Evolutionary conservation across 2,329 filamentous ascomycete genomes (phyloP).

Genomic region (Stenocarpella maydis): DNA sequence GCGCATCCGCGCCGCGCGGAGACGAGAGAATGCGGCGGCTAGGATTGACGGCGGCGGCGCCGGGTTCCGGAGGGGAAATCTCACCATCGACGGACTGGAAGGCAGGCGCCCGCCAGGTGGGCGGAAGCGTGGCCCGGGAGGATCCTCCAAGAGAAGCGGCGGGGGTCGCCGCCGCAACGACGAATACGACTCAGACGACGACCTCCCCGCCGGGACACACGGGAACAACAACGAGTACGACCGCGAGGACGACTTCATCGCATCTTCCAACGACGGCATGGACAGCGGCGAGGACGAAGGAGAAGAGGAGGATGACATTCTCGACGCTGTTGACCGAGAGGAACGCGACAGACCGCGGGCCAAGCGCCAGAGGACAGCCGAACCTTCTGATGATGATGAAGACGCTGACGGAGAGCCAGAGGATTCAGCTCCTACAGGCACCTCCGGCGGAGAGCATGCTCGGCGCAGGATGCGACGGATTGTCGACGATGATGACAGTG

Average conservation of each 20-base stretch:
- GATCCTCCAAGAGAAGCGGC: slow-evolving; percentile 38
- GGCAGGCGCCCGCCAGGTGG: slow-evolving; percentile 59
- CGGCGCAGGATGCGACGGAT: slow-evolving; percentile 63
- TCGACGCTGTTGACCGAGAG: slow-evolving; percentile 66
- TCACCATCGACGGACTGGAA: slow-evolving; percentile 74
- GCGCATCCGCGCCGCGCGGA: slow-evolving; percentile 70
- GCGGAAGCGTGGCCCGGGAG: slow-evolving; percentile 63
- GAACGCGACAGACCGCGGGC: slow-evolving; percentile 53
- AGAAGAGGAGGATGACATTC: slow-evolving; percentile 67
- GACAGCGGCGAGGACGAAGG: slow-evolving; percentile 62
- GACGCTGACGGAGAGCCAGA: slow-evolving; percentile 65
- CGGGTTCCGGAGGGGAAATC: slow-evolving; percentile 59
- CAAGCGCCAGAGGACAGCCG: slow-evolving; percentile 61
- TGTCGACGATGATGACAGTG: slow-evolving; percentile 68
- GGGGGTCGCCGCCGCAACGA: slow-evolving; percentile 59
- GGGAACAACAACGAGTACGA: slow-evolving; percentile 77
- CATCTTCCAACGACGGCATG: slow-evolving; percentile 71
- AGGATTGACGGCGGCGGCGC: slow-evolving; percentile 67
- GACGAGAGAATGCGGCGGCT: slow-evolving; percentile 72
- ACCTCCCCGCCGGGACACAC: slow-evolving; percentile 66
- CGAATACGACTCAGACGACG: slow-evolving; percentile 82
- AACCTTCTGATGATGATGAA: slow-evolving; percentile 57
- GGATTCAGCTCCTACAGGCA: slow-evolving; percentile 50
- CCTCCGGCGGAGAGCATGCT: slow-evolving; percentile 45
- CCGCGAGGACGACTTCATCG: slow-evolving; percentile 81